Conservation (phyloP, 106 monocot genomes). For the Allium cepa region DNA sequence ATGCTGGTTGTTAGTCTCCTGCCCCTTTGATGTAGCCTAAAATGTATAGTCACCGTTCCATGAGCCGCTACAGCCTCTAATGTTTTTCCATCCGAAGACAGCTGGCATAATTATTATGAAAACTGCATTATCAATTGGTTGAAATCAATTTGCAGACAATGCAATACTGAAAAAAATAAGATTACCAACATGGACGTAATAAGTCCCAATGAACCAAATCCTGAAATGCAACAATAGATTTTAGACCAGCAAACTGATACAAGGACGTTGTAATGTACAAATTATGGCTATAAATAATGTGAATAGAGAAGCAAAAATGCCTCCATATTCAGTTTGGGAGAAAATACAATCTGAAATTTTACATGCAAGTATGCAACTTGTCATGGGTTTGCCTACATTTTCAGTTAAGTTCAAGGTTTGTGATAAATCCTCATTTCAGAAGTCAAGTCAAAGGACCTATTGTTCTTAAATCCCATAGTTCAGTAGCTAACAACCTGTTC, state of each 20-base stretch:
- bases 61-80: conserved; percentile 88
- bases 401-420: too few species aligned
- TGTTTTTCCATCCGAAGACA: conserved; percentile 75
- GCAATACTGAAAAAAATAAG: not conserved
- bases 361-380: too few species aligned
- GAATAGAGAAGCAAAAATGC: too few species aligned
- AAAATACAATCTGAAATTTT: too few species aligned
- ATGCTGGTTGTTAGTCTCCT: conserved; percentile 87
- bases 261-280: too few species aligned
- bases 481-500: too few species aligned
- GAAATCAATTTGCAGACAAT: not conserved
- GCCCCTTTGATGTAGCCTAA: conserved; percentile 62
- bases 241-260: not conserved
- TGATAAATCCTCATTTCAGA: too few species aligned
- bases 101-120: conserved; percentile 15
- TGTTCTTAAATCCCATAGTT: too few species aligned
- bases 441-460: too few species aligned
- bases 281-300: too few species aligned
- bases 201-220: conserved; percentile 80
- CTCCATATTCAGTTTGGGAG: too few species aligned
- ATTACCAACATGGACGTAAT: conserved; percentile 80
- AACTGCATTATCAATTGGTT: not conserved
- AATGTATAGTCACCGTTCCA: conserved; percentile 83
- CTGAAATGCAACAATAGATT: conserved; percentile 26
- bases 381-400: too few species aligned